phyloP scores from a whole-genome alignment of 192 early-diverging fungal genomes.

The Backusella luteola region DNA sequence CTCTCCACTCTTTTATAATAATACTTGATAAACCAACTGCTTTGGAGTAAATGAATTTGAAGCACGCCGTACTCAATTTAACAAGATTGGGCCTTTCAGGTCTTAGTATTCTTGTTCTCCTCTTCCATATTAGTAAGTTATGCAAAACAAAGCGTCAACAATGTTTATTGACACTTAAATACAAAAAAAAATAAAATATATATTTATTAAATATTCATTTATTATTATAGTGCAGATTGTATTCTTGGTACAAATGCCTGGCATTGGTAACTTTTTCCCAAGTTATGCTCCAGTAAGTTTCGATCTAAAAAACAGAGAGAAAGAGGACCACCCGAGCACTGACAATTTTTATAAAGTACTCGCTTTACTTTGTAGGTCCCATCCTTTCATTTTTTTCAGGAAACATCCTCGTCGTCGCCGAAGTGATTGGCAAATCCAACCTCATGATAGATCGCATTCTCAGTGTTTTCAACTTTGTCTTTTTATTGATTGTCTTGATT shows the following conservation, averaged over 20 bases:
- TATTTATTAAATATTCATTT: background rate
- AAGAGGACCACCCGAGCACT: background rate
- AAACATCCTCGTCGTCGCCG: background rate
- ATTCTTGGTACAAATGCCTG: slow-evolving; percentile 3
- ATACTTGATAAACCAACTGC: background rate
- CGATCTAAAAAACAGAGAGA: background rate
- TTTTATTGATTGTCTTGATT: background rate
- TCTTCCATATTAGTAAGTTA: background rate
- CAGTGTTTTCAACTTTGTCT: background rate
- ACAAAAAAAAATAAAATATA: too few relatives aligned
- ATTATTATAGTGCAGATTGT: background rate
- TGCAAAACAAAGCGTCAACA: too few relatives aligned
- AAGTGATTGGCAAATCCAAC: background rate
- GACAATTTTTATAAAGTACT: background rate
- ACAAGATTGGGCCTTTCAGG: slow-evolving; percentile 5
- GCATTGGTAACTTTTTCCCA: slow-evolving; percentile 2
- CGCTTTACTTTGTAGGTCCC: slow-evolving; percentile 2
- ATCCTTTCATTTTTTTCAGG: slow-evolving; percentile 2
- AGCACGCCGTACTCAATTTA: background rate
- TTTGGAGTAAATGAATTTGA: slow-evolving; percentile 5
- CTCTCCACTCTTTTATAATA: slow-evolving; percentile 1
- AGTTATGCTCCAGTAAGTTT: slow-evolving; percentile 1
- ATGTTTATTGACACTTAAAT: too few relatives aligned
- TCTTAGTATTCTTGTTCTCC: background rate
- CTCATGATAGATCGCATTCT: background rate